phyloP scores from a whole-genome alignment of 2,329 filamentous ascomycete species.

The Pseudocercospora cruenta region DNA sequence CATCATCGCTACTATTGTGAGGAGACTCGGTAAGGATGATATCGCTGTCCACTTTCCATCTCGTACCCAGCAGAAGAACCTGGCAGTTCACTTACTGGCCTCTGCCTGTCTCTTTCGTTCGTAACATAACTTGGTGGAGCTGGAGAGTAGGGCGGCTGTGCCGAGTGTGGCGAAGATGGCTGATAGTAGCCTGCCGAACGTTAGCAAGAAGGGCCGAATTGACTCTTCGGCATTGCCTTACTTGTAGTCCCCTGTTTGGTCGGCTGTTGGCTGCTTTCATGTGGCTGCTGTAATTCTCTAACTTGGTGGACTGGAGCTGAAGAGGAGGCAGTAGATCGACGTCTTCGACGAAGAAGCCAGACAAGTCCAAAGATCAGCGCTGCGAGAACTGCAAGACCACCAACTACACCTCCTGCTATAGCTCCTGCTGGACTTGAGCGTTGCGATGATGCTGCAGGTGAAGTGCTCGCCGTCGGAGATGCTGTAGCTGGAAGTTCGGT shows the following conservation, averaged over 20 bases:
- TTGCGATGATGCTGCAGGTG: not conserved
- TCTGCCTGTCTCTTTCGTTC: not conserved
- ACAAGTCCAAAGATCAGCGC: slow-evolving; percentile 10
- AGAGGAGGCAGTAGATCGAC: not conserved
- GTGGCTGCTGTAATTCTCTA: not conserved
- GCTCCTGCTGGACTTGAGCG: slow-evolving; percentile 8
- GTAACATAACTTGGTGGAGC: slow-evolving; percentile 5
- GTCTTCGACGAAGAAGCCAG: slow-evolving; percentile 15
- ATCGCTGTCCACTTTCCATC: slow-evolving; percentile 5
- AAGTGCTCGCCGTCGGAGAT: not conserved
- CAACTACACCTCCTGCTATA: slow-evolving; percentile 15
- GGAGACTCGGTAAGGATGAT: slow-evolving; percentile 3
- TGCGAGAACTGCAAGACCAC: slow-evolving; percentile 16
- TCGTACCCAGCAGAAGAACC: not conserved
- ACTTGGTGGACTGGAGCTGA: not conserved
- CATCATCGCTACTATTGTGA: not conserved
- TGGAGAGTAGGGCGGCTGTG: slow-evolving; percentile 2
- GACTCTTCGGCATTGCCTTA: not conserved
- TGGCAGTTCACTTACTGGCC: not conserved
- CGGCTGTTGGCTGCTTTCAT: not conserved
- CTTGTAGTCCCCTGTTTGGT: not conserved
- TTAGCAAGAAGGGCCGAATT: not conserved
- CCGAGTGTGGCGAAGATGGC: not conserved
- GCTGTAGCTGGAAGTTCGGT: not conserved
- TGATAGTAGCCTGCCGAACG: not conserved